A percentile compares a stretch with the other conserved stretches of the same genome.
phyloP scores from a whole-genome alignment of 768 basidiomycete species.

The Scleroderma bovista region DNA sequence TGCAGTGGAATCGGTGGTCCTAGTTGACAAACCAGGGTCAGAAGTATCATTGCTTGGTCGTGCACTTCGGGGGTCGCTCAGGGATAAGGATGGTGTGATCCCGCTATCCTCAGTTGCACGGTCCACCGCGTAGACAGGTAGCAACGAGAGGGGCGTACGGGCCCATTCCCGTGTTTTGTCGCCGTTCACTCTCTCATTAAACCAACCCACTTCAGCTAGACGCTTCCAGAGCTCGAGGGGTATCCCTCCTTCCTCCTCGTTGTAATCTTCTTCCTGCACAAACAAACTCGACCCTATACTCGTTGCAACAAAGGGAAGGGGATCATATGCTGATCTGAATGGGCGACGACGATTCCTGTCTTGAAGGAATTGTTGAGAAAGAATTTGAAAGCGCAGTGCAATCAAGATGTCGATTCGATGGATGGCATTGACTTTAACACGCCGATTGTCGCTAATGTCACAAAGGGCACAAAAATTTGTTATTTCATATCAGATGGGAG shows the following conservation, averaged over 20 bases:
- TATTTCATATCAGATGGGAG: neutral
- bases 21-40: slow-evolving; percentile 39
- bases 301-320: slow-evolving; percentile 68
- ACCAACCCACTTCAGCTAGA: slow-evolving; percentile 73
- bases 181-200: slow-evolving; percentile 47
- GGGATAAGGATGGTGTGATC: slow-evolving; percentile 30
- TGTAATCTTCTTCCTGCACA: slow-evolving; percentile 48
- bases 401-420: slow-evolving; percentile 50
- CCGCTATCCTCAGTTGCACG: slow-evolving; percentile 35
- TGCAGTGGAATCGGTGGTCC: slow-evolving; percentile 34
- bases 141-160: slow-evolving; percentile 58
- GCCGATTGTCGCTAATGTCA: slow-evolving; percentile 2
- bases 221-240: slow-evolving; percentile 61
- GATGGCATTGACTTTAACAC: slow-evolving; percentile 45
- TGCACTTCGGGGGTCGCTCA: slow-evolving; percentile 31
- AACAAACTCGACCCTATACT: slow-evolving; percentile 66
- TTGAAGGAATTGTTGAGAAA: slow-evolving; percentile 52
- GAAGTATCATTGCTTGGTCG: slow-evolving; percentile 13
- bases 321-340: slow-evolving; percentile 65
- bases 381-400: slow-evolving; percentile 66
- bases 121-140: slow-evolving; percentile 55
- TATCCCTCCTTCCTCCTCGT: slow-evolving; percentile 47
- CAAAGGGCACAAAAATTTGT: neutral
- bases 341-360: slow-evolving; percentile 59
- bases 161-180: slow-evolving; percentile 57